phyloP scores from a whole-genome alignment of 345 rosid species.

The Diplotaxis tenuifolia region DNA sequence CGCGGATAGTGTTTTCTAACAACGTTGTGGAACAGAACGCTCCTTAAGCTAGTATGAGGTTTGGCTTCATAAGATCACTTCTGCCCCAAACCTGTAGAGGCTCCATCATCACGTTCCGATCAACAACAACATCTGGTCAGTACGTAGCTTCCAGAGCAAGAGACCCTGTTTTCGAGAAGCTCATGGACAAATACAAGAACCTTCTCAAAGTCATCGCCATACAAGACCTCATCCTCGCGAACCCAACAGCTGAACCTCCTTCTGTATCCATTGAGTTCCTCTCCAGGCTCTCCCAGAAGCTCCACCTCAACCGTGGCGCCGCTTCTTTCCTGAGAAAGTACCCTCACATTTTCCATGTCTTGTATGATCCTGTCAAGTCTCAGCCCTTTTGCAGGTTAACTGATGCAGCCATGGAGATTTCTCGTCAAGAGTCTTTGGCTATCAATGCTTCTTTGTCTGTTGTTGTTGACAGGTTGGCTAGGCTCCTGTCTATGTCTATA shows the following conservation, averaged over 20 bases:
- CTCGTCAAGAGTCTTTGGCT: slow-evolving; percentile 58
- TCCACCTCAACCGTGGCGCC: slow-evolving; percentile 81
- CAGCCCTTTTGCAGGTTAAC: slow-evolving; percentile 69
- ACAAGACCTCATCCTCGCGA: slow-evolving; percentile 77
- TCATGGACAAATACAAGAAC: slow-evolving; percentile 88
- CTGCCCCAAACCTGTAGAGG: slow-evolving; percentile 15
- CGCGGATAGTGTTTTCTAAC: not conserved
- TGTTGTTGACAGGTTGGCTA: slow-evolving; percentile 59
- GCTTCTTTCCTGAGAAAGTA: slow-evolving; percentile 68
- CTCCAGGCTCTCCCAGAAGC: slow-evolving; percentile 74
- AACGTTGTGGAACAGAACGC: not conserved
- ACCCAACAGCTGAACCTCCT: slow-evolving; percentile 51
- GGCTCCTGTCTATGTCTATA: slow-evolving; percentile 62
- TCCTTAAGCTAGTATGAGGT: slow-evolving; percentile 27
- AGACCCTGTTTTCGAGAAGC: slow-evolving; percentile 79
- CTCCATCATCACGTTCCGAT: slow-evolving; percentile 36
- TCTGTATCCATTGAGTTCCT: slow-evolving; percentile 78
- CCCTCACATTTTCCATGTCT: slow-evolving; percentile 73
- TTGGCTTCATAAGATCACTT: slow-evolving; percentile 23
- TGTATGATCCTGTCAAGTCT: slow-evolving; percentile 53
- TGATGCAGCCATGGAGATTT: slow-evolving; percentile 48
- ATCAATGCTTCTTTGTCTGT: slow-evolving; percentile 44
- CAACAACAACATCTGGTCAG: slow-evolving; percentile 67
- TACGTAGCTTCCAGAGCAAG: slow-evolving; percentile 73
- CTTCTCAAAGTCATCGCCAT: slow-evolving; percentile 65